These are phyloP conservation scores for Talaromyces sp. DNA, from an alignment of 2,329 filamentous ascomycete genomes.

Conservation along the genomic window DNA sequence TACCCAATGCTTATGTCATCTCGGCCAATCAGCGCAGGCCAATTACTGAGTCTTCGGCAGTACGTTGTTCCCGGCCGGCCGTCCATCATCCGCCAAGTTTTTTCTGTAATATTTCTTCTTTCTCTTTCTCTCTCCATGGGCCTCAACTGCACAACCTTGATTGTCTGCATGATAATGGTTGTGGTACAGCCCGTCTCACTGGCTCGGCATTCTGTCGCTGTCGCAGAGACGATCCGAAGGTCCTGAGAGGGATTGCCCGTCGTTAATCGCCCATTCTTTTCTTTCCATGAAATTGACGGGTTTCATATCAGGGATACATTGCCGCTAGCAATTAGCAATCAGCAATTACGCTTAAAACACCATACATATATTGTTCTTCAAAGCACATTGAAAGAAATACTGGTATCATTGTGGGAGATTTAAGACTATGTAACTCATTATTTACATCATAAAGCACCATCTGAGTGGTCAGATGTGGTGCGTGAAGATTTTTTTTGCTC, in stretches of 20 bases:
- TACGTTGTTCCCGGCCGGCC: constrained; percentile 31
- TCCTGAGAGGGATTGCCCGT: constrained; percentile 40
- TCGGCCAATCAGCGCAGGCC: constrained; percentile 27
- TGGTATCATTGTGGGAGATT: background rate
- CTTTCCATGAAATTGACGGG: constrained; percentile 40
- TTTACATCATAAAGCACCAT: background rate
- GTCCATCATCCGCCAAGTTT: constrained; percentile 2
- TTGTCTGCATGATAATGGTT: constrained; percentile 1
- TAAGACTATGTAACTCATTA: background rate
- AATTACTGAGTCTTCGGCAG: constrained; percentile 30
- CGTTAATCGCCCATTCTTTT: constrained; percentile 46
- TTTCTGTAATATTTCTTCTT: constrained; percentile 9
- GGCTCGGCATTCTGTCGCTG: constrained; percentile 42
- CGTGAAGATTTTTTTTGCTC: background rate
- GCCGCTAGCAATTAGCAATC: background rate
- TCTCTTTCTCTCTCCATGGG: constrained; percentile 22
- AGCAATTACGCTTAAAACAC: background rate
- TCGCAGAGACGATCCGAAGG: constrained; percentile 30
- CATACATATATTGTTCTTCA: background rate
- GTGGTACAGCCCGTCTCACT: constrained; percentile 24
- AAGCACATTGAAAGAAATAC: background rate
- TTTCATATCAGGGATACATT: constrained; percentile 44
- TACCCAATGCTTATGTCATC: background rate
- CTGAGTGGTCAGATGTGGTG: background rate
- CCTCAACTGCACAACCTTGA: constrained; percentile 17